Evolutionary conservation across 805 yeast species (phyloP).

Genomic region (Myxozyma neotropica): DNA sequence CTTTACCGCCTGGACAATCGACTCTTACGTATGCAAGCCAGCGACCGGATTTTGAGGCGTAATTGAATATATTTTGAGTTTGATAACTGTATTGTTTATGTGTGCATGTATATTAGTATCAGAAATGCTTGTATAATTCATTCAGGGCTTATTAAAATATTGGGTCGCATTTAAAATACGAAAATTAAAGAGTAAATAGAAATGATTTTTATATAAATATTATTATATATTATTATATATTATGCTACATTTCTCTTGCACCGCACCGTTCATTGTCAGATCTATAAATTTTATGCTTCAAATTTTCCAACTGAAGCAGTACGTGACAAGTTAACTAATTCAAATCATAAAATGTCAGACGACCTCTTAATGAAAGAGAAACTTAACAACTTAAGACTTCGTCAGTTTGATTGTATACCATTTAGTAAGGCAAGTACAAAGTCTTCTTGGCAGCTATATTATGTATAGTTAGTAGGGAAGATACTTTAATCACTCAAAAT

Average conservation of each 20-base stretch:
- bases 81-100: not conserved
- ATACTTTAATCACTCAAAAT: not conserved
- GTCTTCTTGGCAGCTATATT: slow-evolving; percentile 44
- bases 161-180: too few species aligned
- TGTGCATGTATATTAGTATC: not conserved
- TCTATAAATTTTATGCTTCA: too few species aligned
- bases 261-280: too few species aligned
- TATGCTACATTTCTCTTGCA: not conserved
- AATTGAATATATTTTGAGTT: not conserved
- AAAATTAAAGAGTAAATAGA: not conserved
- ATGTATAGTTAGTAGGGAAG: not conserved
- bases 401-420: not conserved
- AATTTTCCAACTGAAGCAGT: too few species aligned
- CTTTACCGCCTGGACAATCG: slow-evolving; percentile 30
- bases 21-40: slow-evolving; percentile 26
- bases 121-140: too few species aligned
- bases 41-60: slow-evolving; percentile 26
- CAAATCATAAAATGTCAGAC: too few species aligned
- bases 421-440: slow-evolving; percentile 41
- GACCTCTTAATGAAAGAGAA: too few species aligned
- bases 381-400: not conserved
- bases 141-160: too few species aligned
- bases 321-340: too few species aligned
- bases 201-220: not conserved
- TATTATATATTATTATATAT: not conserved